Evolutionary conservation across 768 basidiomycete species (phyloP).

Genomic region (Trametes sanguinea): DNA sequence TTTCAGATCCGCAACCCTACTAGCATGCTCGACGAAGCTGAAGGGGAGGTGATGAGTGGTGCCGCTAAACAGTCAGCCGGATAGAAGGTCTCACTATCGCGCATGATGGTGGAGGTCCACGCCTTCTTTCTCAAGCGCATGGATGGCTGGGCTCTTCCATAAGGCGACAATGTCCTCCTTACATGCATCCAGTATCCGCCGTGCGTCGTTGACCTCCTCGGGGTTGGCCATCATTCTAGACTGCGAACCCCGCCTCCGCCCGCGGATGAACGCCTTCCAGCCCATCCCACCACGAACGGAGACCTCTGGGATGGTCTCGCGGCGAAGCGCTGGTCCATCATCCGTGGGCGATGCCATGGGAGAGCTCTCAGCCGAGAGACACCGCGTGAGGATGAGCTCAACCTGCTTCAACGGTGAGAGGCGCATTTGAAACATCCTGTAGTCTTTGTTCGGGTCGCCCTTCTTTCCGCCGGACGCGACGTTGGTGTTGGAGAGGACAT

Average conservation of each 20-base stretch:
- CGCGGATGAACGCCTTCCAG: constrained; percentile 46
- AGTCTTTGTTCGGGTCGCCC: constrained; percentile 30
- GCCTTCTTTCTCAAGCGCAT: constrained; percentile 9
- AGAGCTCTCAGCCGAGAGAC: constrained; percentile 39
- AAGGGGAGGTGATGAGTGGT: neutral
- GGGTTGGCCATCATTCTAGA: neutral
- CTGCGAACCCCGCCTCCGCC: constrained; percentile 19
- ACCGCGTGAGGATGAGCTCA: constrained; percentile 47
- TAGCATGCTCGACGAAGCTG: constrained; percentile 58
- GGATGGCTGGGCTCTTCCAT: constrained; percentile 4
- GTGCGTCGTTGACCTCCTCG: constrained; percentile 43
- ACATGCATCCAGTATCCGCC: constrained; percentile 50
- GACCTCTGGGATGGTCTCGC: constrained; percentile 46
- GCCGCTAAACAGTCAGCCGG: neutral
- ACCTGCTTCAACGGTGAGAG: constrained; percentile 55
- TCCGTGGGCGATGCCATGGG: constrained; percentile 19
- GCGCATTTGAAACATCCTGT: constrained; percentile 46
- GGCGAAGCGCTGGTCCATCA: constrained; percentile 15
- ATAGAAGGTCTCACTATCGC: constrained; percentile 14
- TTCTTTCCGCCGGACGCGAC: neutral
- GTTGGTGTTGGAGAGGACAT: constrained; percentile 35
- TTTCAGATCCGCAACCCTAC: constrained; percentile 48
- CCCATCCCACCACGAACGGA: constrained; percentile 45
- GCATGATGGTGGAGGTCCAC: constrained; percentile 19
- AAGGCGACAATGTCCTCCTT: constrained; percentile 31